Evolutionary conservation across 139 green algal genomes (phyloP), one percentile per base, ranked within the genome.

Genomic region (Coccomyxa sp.): DNA sequence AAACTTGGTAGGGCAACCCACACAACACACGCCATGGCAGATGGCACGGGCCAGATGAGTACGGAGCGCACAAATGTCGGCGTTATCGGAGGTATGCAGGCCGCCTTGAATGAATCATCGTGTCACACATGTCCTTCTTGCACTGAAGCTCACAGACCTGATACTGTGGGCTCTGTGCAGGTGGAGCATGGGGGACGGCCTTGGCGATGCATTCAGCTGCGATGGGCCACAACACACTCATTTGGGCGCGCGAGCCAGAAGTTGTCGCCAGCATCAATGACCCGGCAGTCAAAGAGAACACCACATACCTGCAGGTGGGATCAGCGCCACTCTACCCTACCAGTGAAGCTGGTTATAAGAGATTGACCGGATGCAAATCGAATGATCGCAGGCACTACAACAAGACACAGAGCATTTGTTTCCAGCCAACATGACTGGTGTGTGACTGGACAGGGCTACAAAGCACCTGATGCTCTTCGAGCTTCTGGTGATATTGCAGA

Each of bases 181-280:
- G 88, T 4, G 94, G 94, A 59, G 93, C 94, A 13, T 97, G 92
- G 92, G 94, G 94, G 28, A 97, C 94, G 13, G 91, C 93, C 28
- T 85, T 97, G 71, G 92, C 88, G 0, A 84, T 90, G 18, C 93
- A 96, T 57, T 88, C 80, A 23, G 91, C 89, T 10, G 81, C 90
- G 51, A 93, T 91, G 84, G 93, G 93, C 0, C 94, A 97, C 63
- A 80, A 90, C 59, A 90, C 89, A 0, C 76, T 90, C 38, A 25
- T 97, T 17, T 97, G 92, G 92, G 89, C 91, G 0, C 85, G 86
- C 30, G 94, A 95, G 80, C 59, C 74, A 14, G 90, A 95, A 79
- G 91, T 95, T 25, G 91, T 90, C 23, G 81, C 85, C 0, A 66
- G 68, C 27, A 91, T 97, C 84, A 97, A 97, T 81, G 83, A 80